Percentiles rank a stretch among this genome's conserved stretches.
Evolutionary conservation across 2,329 filamentous ascomycete species (phyloP).

Genomic region (Nakataea oryzae): DNA sequence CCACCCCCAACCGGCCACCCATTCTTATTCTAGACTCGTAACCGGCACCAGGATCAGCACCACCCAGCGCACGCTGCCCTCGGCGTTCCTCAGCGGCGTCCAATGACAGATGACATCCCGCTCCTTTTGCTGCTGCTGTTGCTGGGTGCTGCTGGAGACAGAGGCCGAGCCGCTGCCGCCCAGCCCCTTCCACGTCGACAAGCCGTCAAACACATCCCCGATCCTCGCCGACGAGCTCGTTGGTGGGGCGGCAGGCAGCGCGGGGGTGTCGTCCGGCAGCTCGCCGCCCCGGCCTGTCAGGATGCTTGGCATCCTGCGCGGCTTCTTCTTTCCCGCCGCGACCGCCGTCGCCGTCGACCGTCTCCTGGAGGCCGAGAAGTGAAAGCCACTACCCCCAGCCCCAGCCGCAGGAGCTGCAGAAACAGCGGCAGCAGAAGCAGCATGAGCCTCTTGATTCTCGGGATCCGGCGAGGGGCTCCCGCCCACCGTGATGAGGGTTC

Average conservation of each 20-base stretch:
- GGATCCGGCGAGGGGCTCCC: too few relatives aligned
- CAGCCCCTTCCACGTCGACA: neutral
- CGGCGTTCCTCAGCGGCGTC: constrained; percentile 22
- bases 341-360: neutral
- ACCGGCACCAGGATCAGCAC: constrained; percentile 19
- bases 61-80: constrained; percentile 20
- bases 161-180: neutral
- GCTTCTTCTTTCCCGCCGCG: neutral
- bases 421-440: too few relatives aligned
- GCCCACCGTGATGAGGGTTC: neutral
- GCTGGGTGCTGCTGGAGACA: neutral
- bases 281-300: neutral
- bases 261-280: neutral
- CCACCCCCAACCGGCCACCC: neutral
- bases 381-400: neutral
- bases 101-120: constrained; percentile 18
- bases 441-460: too few relatives aligned
- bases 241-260: too few relatives aligned
- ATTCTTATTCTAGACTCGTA: neutral
- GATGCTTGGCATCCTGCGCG: neutral
- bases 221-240: neutral
- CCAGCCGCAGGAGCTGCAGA: too few relatives aligned
- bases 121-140: neutral
- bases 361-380: neutral
- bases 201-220: neutral